Percentiles rank a stretch among this genome's conserved stretches.
phyloP scores from a whole-genome alignment of 2,329 filamentous ascomycete species.

The Aspergillus candidus region DNA sequence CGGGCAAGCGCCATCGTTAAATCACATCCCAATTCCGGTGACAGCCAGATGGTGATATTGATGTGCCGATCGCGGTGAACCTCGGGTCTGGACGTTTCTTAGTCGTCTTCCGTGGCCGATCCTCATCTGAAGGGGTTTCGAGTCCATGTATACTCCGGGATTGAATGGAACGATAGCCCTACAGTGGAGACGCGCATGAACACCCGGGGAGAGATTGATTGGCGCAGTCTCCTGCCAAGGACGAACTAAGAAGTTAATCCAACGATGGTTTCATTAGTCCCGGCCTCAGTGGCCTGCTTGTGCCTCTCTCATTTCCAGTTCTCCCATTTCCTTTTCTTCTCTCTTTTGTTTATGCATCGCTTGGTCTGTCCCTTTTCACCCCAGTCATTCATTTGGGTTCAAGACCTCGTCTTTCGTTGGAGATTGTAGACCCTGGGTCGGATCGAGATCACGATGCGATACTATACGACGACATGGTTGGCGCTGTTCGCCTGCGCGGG shows the following conservation, averaged over 20 bases:
- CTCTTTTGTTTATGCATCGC: slow-evolving; percentile 3
- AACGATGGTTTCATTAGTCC: not conserved
- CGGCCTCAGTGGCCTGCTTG: not conserved
- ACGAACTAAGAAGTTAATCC: no score
- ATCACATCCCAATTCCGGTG: no score
- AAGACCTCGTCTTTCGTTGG: slow-evolving; percentile 19
- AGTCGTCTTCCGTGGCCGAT: not conserved
- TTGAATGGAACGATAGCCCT: no score
- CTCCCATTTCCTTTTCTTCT: not conserved
- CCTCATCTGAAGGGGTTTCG: not conserved
- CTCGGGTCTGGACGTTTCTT: slow-evolving; percentile 1
- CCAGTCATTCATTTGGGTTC: slow-evolving; percentile 22
- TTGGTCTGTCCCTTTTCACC: slow-evolving; percentile 17
- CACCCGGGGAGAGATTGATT: no score
- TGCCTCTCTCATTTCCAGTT: slow-evolving; percentile 2
- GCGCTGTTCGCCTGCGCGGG: slow-evolving; percentile 33
- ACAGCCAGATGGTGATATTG: no score
- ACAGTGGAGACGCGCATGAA: no score
- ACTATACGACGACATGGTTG: slow-evolving; percentile 23
- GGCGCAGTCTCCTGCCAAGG: no score
- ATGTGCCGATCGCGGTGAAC: no score
- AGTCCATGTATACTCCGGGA: not conserved
- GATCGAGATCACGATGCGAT: not conserved
- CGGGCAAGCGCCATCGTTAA: no score
- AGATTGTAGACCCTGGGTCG: not conserved